Evolutionary conservation across 1,139 yeast genomes (phyloP).

Genomic region (Lipomyces yarrowii): DNA sequence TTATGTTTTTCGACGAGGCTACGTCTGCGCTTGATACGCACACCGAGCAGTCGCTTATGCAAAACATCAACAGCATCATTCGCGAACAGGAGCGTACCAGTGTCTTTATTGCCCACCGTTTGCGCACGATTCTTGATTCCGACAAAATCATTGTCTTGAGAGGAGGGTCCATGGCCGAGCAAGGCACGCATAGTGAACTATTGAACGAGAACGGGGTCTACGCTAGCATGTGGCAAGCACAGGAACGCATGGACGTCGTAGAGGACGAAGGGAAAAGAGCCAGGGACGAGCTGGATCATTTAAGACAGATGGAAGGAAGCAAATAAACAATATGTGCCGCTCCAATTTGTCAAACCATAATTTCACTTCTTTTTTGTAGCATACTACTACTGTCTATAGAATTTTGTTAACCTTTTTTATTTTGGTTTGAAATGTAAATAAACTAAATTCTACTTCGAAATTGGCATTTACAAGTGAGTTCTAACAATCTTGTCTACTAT

Average conservation of each 20-base stretch:
- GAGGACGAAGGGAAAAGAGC: slow-evolving; percentile 41
- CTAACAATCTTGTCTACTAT: not conserved
- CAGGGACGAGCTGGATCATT: slow-evolving; percentile 33
- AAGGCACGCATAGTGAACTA: slow-evolving; percentile 75
- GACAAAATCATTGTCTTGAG: slow-evolving; percentile 89
- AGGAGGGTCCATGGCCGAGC: slow-evolving; percentile 79
- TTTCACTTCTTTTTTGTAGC: not conserved
- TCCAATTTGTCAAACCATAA: not conserved
- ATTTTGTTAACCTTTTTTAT: no score
- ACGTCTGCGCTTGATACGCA: slow-evolving; percentile 96
- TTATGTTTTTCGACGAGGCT: slow-evolving; percentile 95
- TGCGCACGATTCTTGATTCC: slow-evolving; percentile 91
- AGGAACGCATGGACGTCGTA: slow-evolving; percentile 70
- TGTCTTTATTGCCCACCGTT: slow-evolving; percentile 89
- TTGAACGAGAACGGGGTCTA: slow-evolving; percentile 64
- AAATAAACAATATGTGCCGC: not conserved
- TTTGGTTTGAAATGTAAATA: not conserved
- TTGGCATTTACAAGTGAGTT: not conserved
- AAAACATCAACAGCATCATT: slow-evolving; percentile 48
- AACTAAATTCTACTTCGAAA: not conserved
- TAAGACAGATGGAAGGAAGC: not conserved
- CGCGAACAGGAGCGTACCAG: slow-evolving; percentile 57
- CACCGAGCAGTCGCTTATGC: slow-evolving; percentile 82
- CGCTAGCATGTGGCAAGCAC: slow-evolving; percentile 85
- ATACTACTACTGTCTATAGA: not conserved